Evolutionary conservation across 441 rosid genomes (phyloP).

Genomic region (Erysimum cheiri): DNA sequence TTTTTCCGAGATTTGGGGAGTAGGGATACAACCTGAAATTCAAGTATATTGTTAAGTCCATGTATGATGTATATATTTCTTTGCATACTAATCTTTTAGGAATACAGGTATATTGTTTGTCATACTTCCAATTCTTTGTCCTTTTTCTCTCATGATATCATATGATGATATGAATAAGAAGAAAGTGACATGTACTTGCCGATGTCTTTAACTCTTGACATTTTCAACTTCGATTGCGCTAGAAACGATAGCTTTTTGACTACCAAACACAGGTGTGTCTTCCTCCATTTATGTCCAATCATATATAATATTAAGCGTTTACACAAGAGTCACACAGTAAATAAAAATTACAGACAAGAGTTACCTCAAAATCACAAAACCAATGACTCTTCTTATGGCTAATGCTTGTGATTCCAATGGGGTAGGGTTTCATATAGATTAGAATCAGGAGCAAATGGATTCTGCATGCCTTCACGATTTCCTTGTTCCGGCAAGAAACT

Average conservation of each 20-base stretch:
- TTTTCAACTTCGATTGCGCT: no score
- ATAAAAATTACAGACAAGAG: not conserved
- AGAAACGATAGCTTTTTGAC: no score
- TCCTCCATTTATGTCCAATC: constrained; percentile 23
- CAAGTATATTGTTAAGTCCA: constrained; percentile 20
- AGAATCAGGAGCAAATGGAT: constrained; percentile 32
- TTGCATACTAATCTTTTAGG: not conserved
- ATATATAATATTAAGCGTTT: constrained; percentile 17
- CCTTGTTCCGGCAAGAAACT: constrained; percentile 26
- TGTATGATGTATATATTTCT: constrained; percentile 14
- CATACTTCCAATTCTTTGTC: not conserved
- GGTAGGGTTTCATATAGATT: constrained; percentile 36
- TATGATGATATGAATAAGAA: no score
- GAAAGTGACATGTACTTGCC: no score
- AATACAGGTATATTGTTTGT: no score
- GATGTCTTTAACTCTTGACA: no score
- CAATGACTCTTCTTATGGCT: constrained; percentile 17
- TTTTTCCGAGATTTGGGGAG: not conserved
- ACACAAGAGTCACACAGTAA: constrained; percentile 6
- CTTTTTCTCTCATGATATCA: not conserved
- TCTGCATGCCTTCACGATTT: constrained; percentile 31
- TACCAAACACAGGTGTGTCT: not conserved
- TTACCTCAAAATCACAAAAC: constrained; percentile 33
- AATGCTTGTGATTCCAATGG: constrained; percentile 43
- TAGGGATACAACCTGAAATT: not conserved